A percentile compares a stretch with the other conserved stretches of the same genome.
Evolutionary conservation across 2,329 filamentous ascomycete species (phyloP).

Genomic region (Talaromyces verruculosus): DNA sequence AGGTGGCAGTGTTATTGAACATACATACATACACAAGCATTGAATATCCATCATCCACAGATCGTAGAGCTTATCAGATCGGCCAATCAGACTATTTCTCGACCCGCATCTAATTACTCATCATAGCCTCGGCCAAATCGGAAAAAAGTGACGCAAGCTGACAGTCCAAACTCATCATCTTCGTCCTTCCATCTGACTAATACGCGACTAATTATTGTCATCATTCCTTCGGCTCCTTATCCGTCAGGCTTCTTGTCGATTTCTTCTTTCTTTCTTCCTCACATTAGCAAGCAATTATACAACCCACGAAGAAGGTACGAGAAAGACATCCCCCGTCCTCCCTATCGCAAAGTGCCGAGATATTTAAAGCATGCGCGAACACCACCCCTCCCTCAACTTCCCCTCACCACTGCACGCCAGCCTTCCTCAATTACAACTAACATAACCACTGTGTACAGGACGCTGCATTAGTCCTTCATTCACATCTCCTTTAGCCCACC

Average conservation of each 20-base stretch:
- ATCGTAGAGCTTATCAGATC: background rate
- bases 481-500: slow-evolving; percentile 40
- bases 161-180: background rate
- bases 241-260: background rate
- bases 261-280: background rate
- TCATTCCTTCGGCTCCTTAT: background rate
- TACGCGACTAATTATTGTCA: background rate
- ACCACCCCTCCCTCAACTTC: background rate
- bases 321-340: background rate
- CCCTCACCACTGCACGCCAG: background rate
- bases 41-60: background rate
- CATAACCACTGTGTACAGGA: background rate
- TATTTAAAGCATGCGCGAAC: slow-evolving; percentile 1
- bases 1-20: background rate
- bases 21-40: background rate
- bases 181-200: background rate
- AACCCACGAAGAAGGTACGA: slow-evolving; percentile 15
- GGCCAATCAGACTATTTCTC: background rate
- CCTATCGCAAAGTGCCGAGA: background rate
- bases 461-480: background rate
- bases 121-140: background rate
- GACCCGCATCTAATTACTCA: slow-evolving; percentile 10
- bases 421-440: background rate
- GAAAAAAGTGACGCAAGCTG: slow-evolving; percentile 16
- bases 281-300: background rate